Evolutionary conservation across 495 filamentous ascomycete genomes (phyloP), one percentile per base, ranked within the genome.

Genomic region (Penicillium daleae): DNA sequence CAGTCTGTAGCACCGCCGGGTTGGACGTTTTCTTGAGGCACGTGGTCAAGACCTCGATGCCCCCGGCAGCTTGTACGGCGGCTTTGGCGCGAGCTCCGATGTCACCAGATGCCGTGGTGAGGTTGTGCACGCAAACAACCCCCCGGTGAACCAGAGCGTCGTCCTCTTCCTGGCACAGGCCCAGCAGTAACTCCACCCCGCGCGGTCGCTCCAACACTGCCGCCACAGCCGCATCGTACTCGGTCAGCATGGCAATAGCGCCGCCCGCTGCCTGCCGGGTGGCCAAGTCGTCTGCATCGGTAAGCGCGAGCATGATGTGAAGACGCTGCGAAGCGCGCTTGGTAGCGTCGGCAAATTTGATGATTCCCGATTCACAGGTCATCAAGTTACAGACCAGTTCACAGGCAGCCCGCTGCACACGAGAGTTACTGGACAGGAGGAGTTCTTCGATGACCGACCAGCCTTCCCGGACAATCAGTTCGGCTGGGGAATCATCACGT

Each of bases 351-450:
- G 89, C 91, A 65, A 92, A 96, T 48, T 90, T 84, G 39, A 88
- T 82, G 12, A 92, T 75, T 3, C 92, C 91, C 3, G 86, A 76
- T n/a, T 91, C 85, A 51, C 85, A 87, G 57, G 89, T 89, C 76
- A 93, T 90, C 52, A 99, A 80, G 68, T 99, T 99, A 77, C 95
- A 99, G 50, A 97, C 78, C 19, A 99, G 82, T 76, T 99, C 93
- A 31, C 90, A 89, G 2, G 91, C 85, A 15, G 93, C 95, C 13
- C 93, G 90, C 49, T 90, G 89, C 49, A 99, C 84, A 50, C 88
- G 78, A n/a, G 80, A 66, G 70, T 94, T 94, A 50, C 83, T 85
- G 29, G 87, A 89, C 5, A 98, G 84, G 3, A 97, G 80, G 17
- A 92, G 85, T 59, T 96, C 91, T 70, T 97, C 95, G 54, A 96